phyloP scores from a whole-genome alignment of 2,329 filamentous ascomycete species.

The Hymenoscyphus infarciens region DNA sequence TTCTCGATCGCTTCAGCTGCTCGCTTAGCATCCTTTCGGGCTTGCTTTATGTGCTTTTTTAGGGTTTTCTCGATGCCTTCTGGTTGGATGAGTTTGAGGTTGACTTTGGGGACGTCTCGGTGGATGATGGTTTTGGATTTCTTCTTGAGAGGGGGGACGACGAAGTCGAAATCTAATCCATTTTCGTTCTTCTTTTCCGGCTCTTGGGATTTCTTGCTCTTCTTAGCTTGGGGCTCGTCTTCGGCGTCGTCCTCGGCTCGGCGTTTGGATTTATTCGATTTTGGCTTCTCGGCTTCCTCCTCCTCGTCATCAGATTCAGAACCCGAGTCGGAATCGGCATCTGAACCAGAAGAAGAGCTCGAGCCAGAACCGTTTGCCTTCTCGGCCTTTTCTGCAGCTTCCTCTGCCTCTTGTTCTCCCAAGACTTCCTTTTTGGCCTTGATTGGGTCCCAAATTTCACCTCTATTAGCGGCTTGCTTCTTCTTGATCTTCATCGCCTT shows the following conservation, averaged over 20 bases:
- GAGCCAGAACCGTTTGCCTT: conserved; percentile 13
- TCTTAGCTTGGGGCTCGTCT: conserved; percentile 9
- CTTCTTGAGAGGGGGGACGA: not conserved
- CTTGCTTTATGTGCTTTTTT: not conserved
- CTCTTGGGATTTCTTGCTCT: conserved; percentile 2
- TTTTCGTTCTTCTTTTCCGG: conserved; percentile 8
- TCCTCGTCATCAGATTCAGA: conserved; percentile 11
- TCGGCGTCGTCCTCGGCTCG: conserved; percentile 12
- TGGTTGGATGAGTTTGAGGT: not conserved
- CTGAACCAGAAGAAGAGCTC: conserved; percentile 12
- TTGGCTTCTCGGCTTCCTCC: conserved; percentile 8
- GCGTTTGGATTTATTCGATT: conserved; percentile 9
- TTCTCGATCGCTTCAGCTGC: not conserved
- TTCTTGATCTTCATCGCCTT: conserved; percentile 28
- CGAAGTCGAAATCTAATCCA: not conserved
- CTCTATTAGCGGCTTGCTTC: conserved; percentile 24
- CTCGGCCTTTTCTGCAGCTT: conserved; percentile 10
- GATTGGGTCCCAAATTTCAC: conserved; percentile 26
- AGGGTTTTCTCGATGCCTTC: not conserved
- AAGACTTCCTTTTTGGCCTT: conserved; percentile 26
- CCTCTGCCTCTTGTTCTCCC: conserved; percentile 16
- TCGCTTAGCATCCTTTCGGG: conserved; percentile 5
- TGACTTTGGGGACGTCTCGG: not conserved
- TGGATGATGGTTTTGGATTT: conserved; percentile 4
- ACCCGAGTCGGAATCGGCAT: conserved; percentile 14